Base-by-base conservation (phyloP, 2,329 filamentous ascomycete genomes). In the Incumbomyces lentus region DNA sequence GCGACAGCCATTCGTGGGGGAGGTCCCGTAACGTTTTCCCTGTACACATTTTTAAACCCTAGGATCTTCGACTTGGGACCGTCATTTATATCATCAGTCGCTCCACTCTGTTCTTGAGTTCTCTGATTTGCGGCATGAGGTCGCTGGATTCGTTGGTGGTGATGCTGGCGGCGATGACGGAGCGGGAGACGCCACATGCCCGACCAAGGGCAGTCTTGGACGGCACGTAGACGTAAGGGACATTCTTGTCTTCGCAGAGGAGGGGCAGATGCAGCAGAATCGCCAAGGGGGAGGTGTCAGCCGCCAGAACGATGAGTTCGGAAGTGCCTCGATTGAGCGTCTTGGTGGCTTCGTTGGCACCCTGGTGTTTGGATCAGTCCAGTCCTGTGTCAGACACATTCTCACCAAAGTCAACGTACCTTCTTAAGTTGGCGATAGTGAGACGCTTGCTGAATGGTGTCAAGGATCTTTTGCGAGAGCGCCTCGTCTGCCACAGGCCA, bases 71-170 rank as follows among this genome's bases (percentile, higher is more conserved):
- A 5, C 22, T 26, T 8, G 22, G 8, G 22, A 26, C 22, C 5
- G 33, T 22, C n/a, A 11, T 13, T 50, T 40, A 95, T 71, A 95
- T 95, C 74, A 90, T 88, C 58, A 95, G 77, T 60, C 89, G 79
- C 77, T 96, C 90, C 47, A 96, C 86, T 80, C 95, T 93, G 70
- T 93, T 86, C 75, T 90, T 93, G 62, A 95, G 75, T 55, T 81
- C 76, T 59, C 84, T 78, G 68, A 96, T 95, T 75, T 93, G 87
- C 61, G 79, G 78, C 67, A 82, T 85, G 50, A 96, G 75, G 68
- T 95, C 89, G 61, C 79, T 85, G 33, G 83, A 84, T 70, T 94
- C 87, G 76, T 94, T 94, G 68, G 84, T 88, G 57, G 87, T 95
- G 69, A 96, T 94, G 61, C 76, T 82, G 52, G 80, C 82, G 34